Evolutionary conservation across 2,329 filamentous ascomycete genomes (phyloP), one percentile per base, ranked within the genome.

Genomic region (Penicillium sp.): DNA sequence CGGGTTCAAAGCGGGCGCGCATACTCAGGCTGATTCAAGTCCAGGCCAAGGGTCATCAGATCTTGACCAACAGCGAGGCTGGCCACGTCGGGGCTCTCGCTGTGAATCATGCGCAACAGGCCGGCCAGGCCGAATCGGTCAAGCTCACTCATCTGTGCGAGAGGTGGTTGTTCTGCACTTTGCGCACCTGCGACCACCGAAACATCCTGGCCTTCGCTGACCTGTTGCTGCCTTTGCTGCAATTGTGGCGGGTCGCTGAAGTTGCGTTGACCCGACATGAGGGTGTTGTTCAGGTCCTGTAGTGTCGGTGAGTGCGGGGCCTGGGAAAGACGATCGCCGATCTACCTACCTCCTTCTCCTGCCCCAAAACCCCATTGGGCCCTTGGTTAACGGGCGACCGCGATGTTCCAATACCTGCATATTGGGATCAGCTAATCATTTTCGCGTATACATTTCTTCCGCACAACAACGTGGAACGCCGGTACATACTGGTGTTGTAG

Each of bases 21-120:
- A 71, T 77, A 84, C 82, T 85, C 82, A 56, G 81, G 79, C 57
- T 82, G 81, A 62, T 86, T 86, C 54, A 88, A 73, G 67, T 88
- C 85, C 61, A 89, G 75, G 25, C 85, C 86, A 22, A 89, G 72
- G 7, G 81, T 81, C 67, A 82, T 85, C 57, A 88, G 70, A 68
- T 88, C 85, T 68, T 87, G 84, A 14, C 86, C 86, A 59, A 85
- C 77, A 26, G 85, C 81, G 51, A 87, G 75, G 56, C 72, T 74
- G n/a, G 75, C 74, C 44, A 79, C 71, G 69, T 79, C 83, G 14
- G 77, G 76, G 63, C 76, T 82, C 57, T 81, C 81, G 58, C 77
- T 75, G 51, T 78, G 80, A 59, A 84, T 82, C 78, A 81, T 84
- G 35, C 78, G 79, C 41, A 85, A 69, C n/a, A 87, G 71, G 2